Conservation (phyloP, 768 basidiomycete species). For the Tubosaeta sp. region DNA sequence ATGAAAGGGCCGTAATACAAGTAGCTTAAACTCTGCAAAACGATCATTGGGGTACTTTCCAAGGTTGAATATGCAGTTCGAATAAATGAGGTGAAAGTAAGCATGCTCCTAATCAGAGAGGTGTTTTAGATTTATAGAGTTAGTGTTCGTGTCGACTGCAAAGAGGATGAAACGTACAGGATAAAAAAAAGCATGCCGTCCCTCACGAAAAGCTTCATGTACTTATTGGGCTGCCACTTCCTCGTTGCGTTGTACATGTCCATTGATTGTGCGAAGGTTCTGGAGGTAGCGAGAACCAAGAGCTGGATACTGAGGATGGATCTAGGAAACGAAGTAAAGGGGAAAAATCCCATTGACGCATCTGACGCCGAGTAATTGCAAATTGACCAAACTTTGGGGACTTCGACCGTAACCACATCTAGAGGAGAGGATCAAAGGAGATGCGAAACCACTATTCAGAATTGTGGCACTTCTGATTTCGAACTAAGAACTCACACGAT, state of each 20-base stretch:
- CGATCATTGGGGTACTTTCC: background rate
- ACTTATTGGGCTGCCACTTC: slow-evolving; percentile 5
- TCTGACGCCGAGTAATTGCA: background rate
- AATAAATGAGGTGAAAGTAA: background rate
- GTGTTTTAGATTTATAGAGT: background rate
- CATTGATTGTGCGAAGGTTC: background rate
- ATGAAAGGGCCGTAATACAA: background rate
- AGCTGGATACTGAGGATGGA: background rate
- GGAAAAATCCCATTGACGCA: background rate
- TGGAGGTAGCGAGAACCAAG: background rate
- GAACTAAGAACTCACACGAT: background rate
- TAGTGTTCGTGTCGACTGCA: background rate
- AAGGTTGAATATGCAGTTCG: background rate
- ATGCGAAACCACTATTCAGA: background rate
- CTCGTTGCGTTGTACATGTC: slow-evolving; percentile 1
- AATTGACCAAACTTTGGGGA: background rate
- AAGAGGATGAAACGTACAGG: background rate
- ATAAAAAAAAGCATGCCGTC: slow-evolving; percentile 6
- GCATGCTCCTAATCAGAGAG: background rate
- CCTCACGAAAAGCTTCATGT: background rate
- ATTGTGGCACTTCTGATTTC: too few species aligned
- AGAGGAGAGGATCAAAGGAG: background rate
- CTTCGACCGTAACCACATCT: background rate
- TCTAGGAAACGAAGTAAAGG: background rate
- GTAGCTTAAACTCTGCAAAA: background rate